Conservation (phyloP, 768 basidiomycete genomes). For the Termitomyces bulborhizus region DNA sequence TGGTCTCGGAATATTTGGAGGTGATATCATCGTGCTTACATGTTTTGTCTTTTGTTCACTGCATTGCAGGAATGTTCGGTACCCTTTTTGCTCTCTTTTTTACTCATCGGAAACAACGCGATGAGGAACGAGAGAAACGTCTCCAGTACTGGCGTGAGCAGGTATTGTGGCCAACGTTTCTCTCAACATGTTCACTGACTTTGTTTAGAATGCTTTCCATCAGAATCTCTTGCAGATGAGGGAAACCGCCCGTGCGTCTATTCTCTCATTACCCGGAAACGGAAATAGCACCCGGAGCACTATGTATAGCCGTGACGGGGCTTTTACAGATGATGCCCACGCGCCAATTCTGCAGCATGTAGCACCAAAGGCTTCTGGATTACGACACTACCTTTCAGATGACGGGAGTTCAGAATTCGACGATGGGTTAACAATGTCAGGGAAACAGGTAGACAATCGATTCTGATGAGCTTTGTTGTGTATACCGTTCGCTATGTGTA, state of each 20-base stretch:
- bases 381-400: slow-evolving; percentile 47
- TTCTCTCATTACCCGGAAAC: slow-evolving; percentile 47
- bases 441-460: slow-evolving; percentile 27
- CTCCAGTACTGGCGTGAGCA: slow-evolving; percentile 90
- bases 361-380: slow-evolving; percentile 46
- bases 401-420: slow-evolving; percentile 45
- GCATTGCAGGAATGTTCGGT: slow-evolving; percentile 59
- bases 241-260: slow-evolving; percentile 63
- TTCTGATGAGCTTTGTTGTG: slow-evolving; percentile 22
- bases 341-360: slow-evolving; percentile 46
- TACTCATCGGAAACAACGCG: slow-evolving; percentile 66
- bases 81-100: slow-evolving; percentile 65
- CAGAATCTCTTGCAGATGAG: slow-evolving; percentile 78
- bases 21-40: slow-evolving; percentile 32
- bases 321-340: slow-evolving; percentile 48
- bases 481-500: neutral
- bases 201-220: slow-evolving; percentile 62
- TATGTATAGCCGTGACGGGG: slow-evolving; percentile 41
- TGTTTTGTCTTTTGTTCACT: neutral
- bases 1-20: slow-evolving; percentile 63
- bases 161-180: slow-evolving; percentile 27
- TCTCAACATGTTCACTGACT: neutral
- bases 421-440: slow-evolving; percentile 40
- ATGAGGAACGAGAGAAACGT: slow-evolving; percentile 75
- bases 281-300: slow-evolving; percentile 42